phyloP scores from a whole-genome alignment of 1,284 basidiomycete genomes.

The Hymenochaete sp. region DNA sequence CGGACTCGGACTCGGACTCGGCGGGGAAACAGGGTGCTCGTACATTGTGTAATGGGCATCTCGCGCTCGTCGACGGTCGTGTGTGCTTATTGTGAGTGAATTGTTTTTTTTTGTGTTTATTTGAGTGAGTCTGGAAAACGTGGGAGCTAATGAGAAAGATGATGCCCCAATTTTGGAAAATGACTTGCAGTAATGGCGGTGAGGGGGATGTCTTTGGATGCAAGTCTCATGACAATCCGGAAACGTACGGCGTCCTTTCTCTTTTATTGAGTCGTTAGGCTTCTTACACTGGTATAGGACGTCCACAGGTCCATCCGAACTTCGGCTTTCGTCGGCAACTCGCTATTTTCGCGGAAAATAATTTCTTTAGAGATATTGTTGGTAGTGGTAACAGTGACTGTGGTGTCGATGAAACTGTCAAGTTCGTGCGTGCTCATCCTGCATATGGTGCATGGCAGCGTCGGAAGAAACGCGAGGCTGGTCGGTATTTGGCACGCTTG shows the following conservation, averaged over 20 bases:
- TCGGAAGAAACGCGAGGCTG: conserved; percentile 41
- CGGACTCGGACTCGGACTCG: neutral
- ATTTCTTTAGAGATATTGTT: conserved; percentile 25
- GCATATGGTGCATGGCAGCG: conserved; percentile 50
- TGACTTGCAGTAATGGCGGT: conserved; percentile 44
- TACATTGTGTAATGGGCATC: conserved; percentile 72
- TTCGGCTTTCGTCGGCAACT: conserved; percentile 58
- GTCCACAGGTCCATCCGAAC: conserved; percentile 50
- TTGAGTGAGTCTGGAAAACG: too few species aligned
- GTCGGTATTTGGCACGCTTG: conserved; percentile 40
- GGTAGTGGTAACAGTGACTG: too few species aligned
- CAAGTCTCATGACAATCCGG: conserved; percentile 41
- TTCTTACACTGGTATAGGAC: conserved; percentile 29
- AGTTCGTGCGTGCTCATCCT: conserved; percentile 33
- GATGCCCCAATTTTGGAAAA: conserved; percentile 12
- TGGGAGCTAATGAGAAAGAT: too few species aligned
- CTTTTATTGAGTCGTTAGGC: conserved; percentile 11
- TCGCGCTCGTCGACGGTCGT: conserved; percentile 62
- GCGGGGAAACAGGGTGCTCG: conserved; percentile 46
- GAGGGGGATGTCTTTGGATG: conserved; percentile 31
- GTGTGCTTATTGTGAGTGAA: conserved; percentile 49
- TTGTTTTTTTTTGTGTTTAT: neutral
- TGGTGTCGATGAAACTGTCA: too few species aligned
- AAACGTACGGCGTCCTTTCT: conserved; percentile 31
- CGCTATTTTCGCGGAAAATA: conserved; percentile 43